Evolutionary conservation across 192 early-diverging fungal species (phyloP), one percentile per base, ranked within the genome.

Genomic region (Jimgerdemannia flammicorona): DNA sequence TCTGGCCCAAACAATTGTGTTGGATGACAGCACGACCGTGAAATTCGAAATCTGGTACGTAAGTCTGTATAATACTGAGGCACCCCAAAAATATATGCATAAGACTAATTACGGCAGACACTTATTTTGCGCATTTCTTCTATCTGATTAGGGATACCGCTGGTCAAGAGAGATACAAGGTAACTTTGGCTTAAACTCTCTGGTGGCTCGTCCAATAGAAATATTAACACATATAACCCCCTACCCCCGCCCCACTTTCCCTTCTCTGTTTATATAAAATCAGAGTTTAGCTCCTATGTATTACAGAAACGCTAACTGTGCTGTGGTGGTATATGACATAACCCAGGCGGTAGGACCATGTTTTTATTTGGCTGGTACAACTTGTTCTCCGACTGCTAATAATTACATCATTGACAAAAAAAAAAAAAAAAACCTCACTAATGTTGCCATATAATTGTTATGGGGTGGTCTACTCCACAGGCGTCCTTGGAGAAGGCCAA

Each of bases 21-120:
- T 96, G 67, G 94, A 95, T 74, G 94, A 96, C 79, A 92, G 91
- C 59, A 93, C 88, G 19, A 95, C 87, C n/a, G 88, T 97, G 77
- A 97, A 97, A 82, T 97, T 96, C 87, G 95, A 97, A 81, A 96
- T 96, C 79, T 96, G 95, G 94, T 87, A 87, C 14, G 77, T 40
- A n/a, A n/a, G n/a, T n/a, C n/a, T n/a, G n/a, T n/a, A n/a, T n/a
- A 29, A 29, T 29, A 29, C 29, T 29, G 29, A 29, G 29, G 29
- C 29, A 29, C 29, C 29, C 29, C 29, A 29, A 29, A 29, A 29
- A 29, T 29, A 29, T 29, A 29, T 29, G 29, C 29, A 29, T 29
- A 29, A 29, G 29, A 29, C 29, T 1, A 29, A 29, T 29, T 29
- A 0, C 29, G 29, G 29, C 1, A 29, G 29, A 29, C 29, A 29